Percentiles rank a stretch among this genome's conserved stretches.
Conservation (phyloP, 2,329 filamentous ascomycete genomes). For the Aspergillus arachidicola region DNA sequence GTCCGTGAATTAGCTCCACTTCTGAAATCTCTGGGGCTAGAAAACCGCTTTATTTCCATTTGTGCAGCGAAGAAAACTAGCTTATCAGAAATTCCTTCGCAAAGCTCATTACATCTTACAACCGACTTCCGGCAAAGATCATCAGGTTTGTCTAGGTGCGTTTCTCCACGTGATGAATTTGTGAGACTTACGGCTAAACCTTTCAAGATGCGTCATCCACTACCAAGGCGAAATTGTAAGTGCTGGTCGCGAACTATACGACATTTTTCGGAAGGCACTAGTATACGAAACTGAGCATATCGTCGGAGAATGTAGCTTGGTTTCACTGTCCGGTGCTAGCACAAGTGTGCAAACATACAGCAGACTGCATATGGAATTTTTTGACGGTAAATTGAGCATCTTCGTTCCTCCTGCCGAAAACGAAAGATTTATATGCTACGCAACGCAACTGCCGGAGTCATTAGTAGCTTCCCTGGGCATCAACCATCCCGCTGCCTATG, state of each 20-base stretch:
- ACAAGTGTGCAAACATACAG: neutral
- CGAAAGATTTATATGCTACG: constrained; percentile 7
- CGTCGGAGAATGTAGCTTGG: neutral
- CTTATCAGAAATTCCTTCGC: neutral
- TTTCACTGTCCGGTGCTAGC: neutral
- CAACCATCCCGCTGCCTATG: neutral
- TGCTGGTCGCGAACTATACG: neutral
- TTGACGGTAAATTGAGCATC: neutral
- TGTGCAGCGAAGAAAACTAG: neutral
- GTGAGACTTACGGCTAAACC: neutral
- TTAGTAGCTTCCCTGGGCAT: neutral
- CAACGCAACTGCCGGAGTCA: constrained; percentile 6
- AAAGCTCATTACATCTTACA: constrained; percentile 4
- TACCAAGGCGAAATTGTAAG: neutral
- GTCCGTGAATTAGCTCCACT: constrained; percentile 1
- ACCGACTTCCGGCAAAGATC: constrained; percentile 3
- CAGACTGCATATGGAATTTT: neutral
- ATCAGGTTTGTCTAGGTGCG: no score
- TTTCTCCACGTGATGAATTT: neutral
- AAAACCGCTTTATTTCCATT: constrained; percentile 5
- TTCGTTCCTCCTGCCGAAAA: constrained; percentile 2
- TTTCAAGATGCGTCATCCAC: neutral
- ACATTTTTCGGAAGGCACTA: neutral
- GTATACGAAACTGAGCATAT: neutral
- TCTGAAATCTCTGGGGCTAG: constrained; percentile 1